These are phyloP conservation scores for Wickerhamomyces subpelliculosus DNA, from an alignment of 805 yeast species.

Conservation along the genomic window DNA sequence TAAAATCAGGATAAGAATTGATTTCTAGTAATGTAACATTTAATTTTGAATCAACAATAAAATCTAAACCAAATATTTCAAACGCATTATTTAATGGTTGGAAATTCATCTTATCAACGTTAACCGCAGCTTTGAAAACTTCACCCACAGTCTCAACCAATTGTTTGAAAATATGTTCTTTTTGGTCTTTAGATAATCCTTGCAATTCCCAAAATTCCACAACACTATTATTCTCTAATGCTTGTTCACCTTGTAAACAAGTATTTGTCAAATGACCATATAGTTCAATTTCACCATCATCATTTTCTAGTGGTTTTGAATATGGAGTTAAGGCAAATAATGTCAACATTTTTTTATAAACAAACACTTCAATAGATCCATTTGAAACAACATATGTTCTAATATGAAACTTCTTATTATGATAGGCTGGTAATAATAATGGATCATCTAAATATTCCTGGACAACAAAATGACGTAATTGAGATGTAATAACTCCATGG, in stretches of 20 bases:
- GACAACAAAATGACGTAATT: conserved; percentile 82
- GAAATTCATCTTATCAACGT: conserved; percentile 79
- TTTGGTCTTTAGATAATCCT: conserved; percentile 32
- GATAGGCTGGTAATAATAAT: conserved; percentile 52
- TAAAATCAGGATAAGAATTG: conserved; percentile 93
- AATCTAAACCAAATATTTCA: conserved; percentile 88
- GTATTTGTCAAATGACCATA: conserved; percentile 88
- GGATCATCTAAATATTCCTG: conserved; percentile 77
- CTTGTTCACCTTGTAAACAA: conserved; percentile 64
- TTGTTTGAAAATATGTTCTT: conserved; percentile 39
- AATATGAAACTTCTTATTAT: conserved; percentile 77
- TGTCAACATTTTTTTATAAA: conserved; percentile 73
- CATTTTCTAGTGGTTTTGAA: conserved; percentile 26
- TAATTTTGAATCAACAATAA: conserved; percentile 53
- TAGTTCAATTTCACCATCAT: conserved; percentile 28
- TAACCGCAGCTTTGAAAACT: conserved; percentile 71
- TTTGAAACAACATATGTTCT: conserved; percentile 74
- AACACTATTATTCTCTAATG: conserved; percentile 38
- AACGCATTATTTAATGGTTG: conserved; percentile 74
- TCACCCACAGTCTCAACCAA: conserved; percentile 62
- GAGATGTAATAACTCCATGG: conserved; percentile 76
- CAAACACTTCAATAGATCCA: conserved; percentile 73
- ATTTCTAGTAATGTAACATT: conserved; percentile 69
- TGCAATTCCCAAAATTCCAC: conserved; percentile 54
- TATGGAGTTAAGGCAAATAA: conserved; percentile 65